Base-by-base conservation (phyloP, 73 alveolate species). In the Paramecium primaurelia region DNA sequence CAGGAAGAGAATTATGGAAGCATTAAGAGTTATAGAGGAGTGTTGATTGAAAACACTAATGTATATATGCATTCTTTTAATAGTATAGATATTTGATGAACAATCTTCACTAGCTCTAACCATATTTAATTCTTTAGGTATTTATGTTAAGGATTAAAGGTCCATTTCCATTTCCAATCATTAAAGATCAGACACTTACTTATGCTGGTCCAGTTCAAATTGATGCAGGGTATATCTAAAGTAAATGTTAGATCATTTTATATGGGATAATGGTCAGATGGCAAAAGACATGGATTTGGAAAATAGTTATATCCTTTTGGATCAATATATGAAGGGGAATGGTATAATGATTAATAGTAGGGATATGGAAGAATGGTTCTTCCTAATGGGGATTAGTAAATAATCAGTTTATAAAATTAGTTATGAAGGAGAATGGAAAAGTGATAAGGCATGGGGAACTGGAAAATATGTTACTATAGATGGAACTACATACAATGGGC, bases 371-470 rank as follows among this genome's bases (percentile, higher is more conserved):
- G 58, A 71, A 54, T 89, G 30, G 75, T 83, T 14, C 84, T 71
- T 45, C 89, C 94, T 5, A 83, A 89, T 38, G 95, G 95, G 20
- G 95, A 80, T 86, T 40, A 71, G 73, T 92, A 92, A 77, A 88
- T 42, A 14, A 88, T 60, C 18, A 60, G 14, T 71, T 9, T 28
- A 26, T 69, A 18, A 83, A 77, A 7, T 71, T 8, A 34, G 95
- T 64, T 96, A 96, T 77, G 64, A 77, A 58, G 94, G 94, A 10
- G 10, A 91, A 75, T 91, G 94, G 94, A 42, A 28, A 8, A 58
- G 85, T 42, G 92, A 93, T 34, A 59, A 92, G 51, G 86, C 96
- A n/a, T 93, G 92, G 88, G 99, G 99, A 3, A 34, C 71, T 40
- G 98, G 99, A 22, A 42, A 38, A n/a, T 75, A 75, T 37, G 59